phyloP scores from a whole-genome alignment of 352 stramenopile species.

The Thalassiosira livingstoniorum region DNA sequence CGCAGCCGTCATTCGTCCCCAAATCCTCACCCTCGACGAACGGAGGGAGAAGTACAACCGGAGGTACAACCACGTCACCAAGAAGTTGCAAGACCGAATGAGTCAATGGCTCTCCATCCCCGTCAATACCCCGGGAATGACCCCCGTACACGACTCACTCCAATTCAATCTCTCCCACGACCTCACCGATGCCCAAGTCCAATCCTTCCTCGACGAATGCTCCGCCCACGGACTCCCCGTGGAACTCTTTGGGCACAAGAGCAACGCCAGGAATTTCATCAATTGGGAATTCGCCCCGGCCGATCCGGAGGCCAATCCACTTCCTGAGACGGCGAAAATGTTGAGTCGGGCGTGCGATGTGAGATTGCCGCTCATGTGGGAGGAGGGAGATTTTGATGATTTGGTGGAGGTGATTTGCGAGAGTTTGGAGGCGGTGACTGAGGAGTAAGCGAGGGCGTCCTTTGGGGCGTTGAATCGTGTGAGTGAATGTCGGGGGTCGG shows the following conservation, averaged over 20 bases:
- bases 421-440: conserved; percentile 66
- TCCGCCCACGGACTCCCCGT: conserved; percentile 77
- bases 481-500: too few species aligned
- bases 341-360: conserved; percentile 78
- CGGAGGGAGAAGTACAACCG: conserved; percentile 84
- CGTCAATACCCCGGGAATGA: conserved; percentile 72
- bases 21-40: conserved; percentile 83
- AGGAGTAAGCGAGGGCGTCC: neutral
- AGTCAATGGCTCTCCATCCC: conserved; percentile 79
- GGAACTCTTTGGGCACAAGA: conserved; percentile 83
- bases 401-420: conserved; percentile 81
- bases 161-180: conserved; percentile 82
- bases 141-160: conserved; percentile 81
- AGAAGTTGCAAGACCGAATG: conserved; percentile 64
- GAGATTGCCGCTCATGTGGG: conserved; percentile 83
- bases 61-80: conserved; percentile 73
- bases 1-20: conserved; percentile 82
- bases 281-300: conserved; percentile 85
- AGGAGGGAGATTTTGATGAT: conserved; percentile 82
- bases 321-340: conserved; percentile 82
- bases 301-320: conserved; percentile 66
- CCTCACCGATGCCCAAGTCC: conserved; percentile 70
- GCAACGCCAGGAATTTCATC: conserved; percentile 84
- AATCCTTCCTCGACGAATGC: conserved; percentile 78
- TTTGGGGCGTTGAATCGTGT: too few species aligned